Conservation (phyloP, 345 rosid genomes). For the Boechera divaricarpa region DNA sequence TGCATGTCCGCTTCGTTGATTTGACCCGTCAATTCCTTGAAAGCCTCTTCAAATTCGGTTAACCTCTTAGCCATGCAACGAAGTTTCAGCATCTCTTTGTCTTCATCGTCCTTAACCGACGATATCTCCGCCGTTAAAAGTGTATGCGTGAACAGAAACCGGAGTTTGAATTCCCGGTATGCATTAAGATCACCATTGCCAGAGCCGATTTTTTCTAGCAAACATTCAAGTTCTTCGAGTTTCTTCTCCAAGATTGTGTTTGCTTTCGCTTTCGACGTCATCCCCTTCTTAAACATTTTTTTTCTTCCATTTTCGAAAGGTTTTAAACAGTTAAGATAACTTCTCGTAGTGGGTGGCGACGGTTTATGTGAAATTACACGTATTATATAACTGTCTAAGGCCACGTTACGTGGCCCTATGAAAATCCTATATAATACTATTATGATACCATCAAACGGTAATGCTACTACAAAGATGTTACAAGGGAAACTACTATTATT, state of each 20-base stretch:
- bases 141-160: constrained; percentile 30
- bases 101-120: constrained; percentile 26
- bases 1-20: not conserved
- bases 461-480: no score
- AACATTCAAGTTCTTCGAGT: constrained; percentile 37
- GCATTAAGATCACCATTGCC: not conserved
- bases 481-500: no score
- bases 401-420: not conserved
- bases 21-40: constrained; percentile 10
- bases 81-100: constrained; percentile 18
- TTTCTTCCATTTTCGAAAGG: not conserved
- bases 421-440: not conserved
- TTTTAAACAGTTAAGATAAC: constrained; percentile 8
- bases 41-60: constrained; percentile 23
- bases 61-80: constrained; percentile 36
- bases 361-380: constrained; percentile 11
- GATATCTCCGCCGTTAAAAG: constrained; percentile 36
- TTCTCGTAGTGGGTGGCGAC: constrained; percentile 10
- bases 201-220: not conserved
- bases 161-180: constrained; percentile 6
- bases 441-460: no score
- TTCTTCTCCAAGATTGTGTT: constrained; percentile 34
- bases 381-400: not conserved
- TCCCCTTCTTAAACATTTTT: not conserved
- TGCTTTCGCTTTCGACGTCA: constrained; percentile 1